Conservation (phyloP, 78 protist species). For the Cavenderia fasciculata region DNA sequence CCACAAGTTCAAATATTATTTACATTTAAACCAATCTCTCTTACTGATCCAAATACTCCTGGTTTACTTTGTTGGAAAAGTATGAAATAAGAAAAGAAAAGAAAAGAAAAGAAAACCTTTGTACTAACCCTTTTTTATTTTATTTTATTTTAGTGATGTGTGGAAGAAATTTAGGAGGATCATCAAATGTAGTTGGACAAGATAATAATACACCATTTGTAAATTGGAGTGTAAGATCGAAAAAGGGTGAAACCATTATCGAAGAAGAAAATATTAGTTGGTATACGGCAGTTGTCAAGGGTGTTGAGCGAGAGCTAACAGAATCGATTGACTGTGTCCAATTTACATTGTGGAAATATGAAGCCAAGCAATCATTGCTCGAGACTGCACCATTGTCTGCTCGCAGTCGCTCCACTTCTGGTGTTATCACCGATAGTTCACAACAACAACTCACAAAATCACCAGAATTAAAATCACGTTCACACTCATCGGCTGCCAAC, state of each 20-base stretch:
- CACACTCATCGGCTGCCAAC: conserved; percentile 17
- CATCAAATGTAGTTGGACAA: not conserved
- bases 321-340: conserved; percentile 49
- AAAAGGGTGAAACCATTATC: conserved; percentile 43
- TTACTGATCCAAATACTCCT: conserved; percentile 45
- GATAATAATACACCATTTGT: conserved; percentile 24
- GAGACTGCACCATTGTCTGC: not conserved
- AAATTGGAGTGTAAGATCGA: conserved; percentile 61
- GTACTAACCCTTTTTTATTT: too few species aligned
- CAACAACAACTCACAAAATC: not conserved
- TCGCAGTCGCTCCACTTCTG: not conserved
- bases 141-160: too few species aligned
- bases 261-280: conserved; percentile 57
- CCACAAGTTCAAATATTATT: conserved; percentile 59
- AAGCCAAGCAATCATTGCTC: conserved; percentile 33
- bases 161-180: conserved; percentile 48
- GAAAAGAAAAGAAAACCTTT: too few species aligned
- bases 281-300: conserved; percentile 22
- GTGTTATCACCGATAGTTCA: not conserved
- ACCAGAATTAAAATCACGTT: conserved; percentile 42
- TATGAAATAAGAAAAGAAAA: too few species aligned
- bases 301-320: conserved; percentile 34
- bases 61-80: conserved; percentile 51
- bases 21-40: conserved; percentile 60
- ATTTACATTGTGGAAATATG: conserved; percentile 56